Conservation (phyloP, 257 asterid species). For the Nemophila menziesii region DNA sequence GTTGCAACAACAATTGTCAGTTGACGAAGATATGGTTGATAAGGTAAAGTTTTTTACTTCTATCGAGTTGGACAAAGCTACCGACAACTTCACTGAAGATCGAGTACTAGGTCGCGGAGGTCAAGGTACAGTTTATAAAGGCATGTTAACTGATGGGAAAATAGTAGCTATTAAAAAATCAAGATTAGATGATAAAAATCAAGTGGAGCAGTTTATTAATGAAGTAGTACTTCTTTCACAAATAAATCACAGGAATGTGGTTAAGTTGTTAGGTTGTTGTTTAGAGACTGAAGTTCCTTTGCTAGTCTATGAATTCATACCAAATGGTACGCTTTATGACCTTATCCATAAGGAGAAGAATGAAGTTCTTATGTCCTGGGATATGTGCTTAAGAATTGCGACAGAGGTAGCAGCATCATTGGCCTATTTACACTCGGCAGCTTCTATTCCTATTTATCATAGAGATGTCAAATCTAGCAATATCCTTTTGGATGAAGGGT, state of each 20-base stretch:
- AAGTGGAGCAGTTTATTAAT: conserved; percentile 25
- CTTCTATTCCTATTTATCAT: conserved; percentile 29
- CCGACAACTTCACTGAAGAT: conserved; percentile 1
- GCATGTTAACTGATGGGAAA: conserved; percentile 26
- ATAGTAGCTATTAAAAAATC: conserved; percentile 33
- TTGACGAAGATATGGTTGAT: no score
- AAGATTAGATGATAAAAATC: conserved; percentile 15
- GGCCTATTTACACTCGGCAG: conserved; percentile 29
- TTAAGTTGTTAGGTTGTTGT: conserved; percentile 16
- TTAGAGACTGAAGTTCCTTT: no score
- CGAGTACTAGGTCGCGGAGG: conserved; percentile 33
- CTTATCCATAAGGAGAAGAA: no score
- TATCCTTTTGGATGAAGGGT: no score
- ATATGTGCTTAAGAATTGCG: conserved; percentile 19
- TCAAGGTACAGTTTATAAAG: conserved; percentile 36
- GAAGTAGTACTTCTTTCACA: conserved; percentile 31
- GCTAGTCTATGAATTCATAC: no score
- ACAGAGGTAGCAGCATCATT: conserved; percentile 27
- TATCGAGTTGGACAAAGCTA: no score
- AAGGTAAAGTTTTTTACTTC: no score
- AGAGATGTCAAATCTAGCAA: conserved; percentile 29
- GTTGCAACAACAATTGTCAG: no score
- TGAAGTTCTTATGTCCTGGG: no score
- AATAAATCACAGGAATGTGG: conserved; percentile 20
- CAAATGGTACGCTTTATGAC: no score